Conservation (phyloP, 2,329 filamentous ascomycete species). For the Tolypocladium sp. region DNA sequence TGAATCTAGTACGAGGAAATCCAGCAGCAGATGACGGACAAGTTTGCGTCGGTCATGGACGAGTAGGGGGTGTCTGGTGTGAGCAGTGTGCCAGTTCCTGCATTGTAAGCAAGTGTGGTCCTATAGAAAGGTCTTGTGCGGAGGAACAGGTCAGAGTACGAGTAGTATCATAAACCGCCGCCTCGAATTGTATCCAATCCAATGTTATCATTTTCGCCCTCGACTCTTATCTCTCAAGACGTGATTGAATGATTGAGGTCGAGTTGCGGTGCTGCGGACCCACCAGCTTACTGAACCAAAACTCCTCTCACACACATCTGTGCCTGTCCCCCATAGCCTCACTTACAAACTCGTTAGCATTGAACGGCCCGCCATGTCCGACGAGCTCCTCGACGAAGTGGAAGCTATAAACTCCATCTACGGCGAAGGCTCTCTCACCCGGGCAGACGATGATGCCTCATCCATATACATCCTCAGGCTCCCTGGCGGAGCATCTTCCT, state of each 20-base stretch:
- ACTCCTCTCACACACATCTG: neutral
- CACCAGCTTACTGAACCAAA: neutral
- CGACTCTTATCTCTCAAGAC: neutral
- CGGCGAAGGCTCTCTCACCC: slow-evolving; percentile 52
- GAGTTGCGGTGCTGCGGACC: neutral
- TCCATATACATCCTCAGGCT: slow-evolving; percentile 54
- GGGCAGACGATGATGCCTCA: slow-evolving; percentile 23
- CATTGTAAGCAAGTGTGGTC: slow-evolving; percentile 13
- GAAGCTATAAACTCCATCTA: slow-evolving; percentile 83
- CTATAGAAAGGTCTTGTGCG: slow-evolving; percentile 15
- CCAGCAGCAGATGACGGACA: slow-evolving; percentile 87
- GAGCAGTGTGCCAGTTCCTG: slow-evolving; percentile 1
- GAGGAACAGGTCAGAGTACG: slow-evolving; percentile 11
- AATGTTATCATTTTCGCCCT: slow-evolving; percentile 6
- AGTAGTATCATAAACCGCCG: slow-evolving; percentile 5
- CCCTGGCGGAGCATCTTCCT: slow-evolving; percentile 50
- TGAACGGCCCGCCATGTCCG: slow-evolving; percentile 31
- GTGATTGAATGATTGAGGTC: neutral
- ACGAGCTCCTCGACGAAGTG: slow-evolving; percentile 62
- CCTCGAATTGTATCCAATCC: slow-evolving; percentile 18
- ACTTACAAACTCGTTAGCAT: neutral
- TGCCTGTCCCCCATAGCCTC: neutral
- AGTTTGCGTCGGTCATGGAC: slow-evolving; percentile 92
- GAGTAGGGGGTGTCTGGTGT: slow-evolving; percentile 50
- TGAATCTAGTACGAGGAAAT: slow-evolving; percentile 73